Conservation (phyloP, 2,329 filamentous ascomycete species). For the Scedosporium aurantiacum region DNA sequence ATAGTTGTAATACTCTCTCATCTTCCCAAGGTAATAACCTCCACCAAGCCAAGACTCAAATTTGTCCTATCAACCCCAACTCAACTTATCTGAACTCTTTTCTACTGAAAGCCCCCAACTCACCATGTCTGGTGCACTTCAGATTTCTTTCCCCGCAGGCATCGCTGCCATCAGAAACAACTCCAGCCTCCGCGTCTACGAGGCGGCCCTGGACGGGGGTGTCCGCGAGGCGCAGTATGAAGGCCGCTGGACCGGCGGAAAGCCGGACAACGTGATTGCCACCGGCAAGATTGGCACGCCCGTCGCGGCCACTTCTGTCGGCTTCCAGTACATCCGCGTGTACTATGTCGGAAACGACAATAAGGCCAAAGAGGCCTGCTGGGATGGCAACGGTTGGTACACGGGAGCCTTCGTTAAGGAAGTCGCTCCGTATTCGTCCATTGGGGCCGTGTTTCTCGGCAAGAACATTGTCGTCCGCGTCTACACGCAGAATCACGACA, state of each 20-base stretch:
- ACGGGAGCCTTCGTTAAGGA: not conserved
- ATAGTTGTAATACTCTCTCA: too few relatives aligned
- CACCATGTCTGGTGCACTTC: not conserved
- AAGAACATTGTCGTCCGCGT: not conserved
- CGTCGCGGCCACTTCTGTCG: not conserved
- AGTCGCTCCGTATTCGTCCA: not conserved
- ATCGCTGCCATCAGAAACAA: not conserved
- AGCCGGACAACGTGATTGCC: not conserved
- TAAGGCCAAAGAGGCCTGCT: not conserved
- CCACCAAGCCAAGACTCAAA: too few relatives aligned
- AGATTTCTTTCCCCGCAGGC: not conserved
- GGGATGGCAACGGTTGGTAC: not conserved
- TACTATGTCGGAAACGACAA: not conserved
- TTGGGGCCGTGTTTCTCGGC: not conserved
- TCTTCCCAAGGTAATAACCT: too few relatives aligned
- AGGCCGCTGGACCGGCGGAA: not conserved
- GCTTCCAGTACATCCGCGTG: not conserved
- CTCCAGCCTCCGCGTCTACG: not conserved
- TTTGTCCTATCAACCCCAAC: too few relatives aligned
- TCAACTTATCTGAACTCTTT: too few relatives aligned
- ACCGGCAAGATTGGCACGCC: not conserved
- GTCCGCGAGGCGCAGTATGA: not conserved
- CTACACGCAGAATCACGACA: not conserved
- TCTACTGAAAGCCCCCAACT: not conserved
- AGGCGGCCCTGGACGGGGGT: not conserved